A percentile compares a stretch with the other conserved stretches of the same genome.
These are phyloP conservation scores for Aureococcus anophagefferens DNA, from an alignment of 108 stramenopile genomes.

Conservation along the genomic window DNA sequence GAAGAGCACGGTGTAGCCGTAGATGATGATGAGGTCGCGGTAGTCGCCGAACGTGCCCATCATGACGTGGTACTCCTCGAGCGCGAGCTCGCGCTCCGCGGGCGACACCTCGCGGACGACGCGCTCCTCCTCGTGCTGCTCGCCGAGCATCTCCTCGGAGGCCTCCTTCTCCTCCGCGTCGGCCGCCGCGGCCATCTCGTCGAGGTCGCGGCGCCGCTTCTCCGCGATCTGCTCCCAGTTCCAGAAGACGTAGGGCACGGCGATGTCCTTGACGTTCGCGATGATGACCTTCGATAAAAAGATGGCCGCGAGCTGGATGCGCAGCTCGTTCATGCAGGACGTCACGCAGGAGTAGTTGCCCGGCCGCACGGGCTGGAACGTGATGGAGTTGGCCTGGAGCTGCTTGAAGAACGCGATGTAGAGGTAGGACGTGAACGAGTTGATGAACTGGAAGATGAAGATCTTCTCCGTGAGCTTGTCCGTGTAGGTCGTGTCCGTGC, in stretches of 20 bases:
- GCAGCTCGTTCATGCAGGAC: conserved; percentile 13
- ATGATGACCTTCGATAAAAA: conserved; percentile 19
- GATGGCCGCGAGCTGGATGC: conserved; percentile 4
- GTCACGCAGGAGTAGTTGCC: not conserved
- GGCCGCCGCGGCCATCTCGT: not conserved
- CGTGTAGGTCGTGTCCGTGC: conserved; percentile 30
- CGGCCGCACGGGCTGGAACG: not conserved
- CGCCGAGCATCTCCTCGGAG: not conserved
- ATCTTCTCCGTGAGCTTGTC: conserved; percentile 28
- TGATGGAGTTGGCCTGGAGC: conserved; percentile 21
- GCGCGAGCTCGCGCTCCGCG: conserved; percentile 11
- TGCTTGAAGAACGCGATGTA: conserved; percentile 35
- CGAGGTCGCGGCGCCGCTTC: not conserved
- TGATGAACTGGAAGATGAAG: conserved; percentile 35
- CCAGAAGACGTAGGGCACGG: conserved; percentile 12
- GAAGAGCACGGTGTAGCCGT: conserved; percentile 31
- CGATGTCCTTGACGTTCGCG: conserved; percentile 30
- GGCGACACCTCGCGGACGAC: not conserved
- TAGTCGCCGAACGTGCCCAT: conserved; percentile 25
- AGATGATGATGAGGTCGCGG: conserved; percentile 27
- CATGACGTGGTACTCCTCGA: conserved; percentile 28
- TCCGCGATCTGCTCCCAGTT: not conserved
- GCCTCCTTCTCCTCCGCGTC: not conserved
- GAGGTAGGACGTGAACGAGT: conserved; percentile 28
- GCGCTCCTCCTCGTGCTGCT: not conserved